Evolutionary conservation across 495 filamentous ascomycete species (phyloP), one percentile per base, ranked within the genome.

Genomic region (Penicillium lagena): DNA sequence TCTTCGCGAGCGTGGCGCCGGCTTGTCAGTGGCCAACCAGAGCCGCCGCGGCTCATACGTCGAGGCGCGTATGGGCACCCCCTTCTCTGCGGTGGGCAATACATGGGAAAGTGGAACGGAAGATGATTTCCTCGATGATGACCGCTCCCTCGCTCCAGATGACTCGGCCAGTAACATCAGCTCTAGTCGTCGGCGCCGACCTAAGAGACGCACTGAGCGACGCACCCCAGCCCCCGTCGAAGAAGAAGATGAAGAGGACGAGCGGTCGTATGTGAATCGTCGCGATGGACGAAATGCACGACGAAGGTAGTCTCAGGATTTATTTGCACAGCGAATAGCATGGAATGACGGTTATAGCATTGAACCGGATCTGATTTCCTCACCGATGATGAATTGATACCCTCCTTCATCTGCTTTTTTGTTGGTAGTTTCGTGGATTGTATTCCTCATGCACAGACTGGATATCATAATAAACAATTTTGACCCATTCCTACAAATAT

Each of bases 161-260:
- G 79, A 83, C 56, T 78, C 73, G 33, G 93, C 93, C 11, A 95
- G 89, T 62, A 95, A 96, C 52, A 87, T 96, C 42, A 85, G 81
- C 51, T 86, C 81, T 34, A 85, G 80, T 45, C 72, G 87, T 43
- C 72, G 80, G 28, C 74, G 87, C 40, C 68, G 86, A 55, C 83
- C 80, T 6, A 87, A 87, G 70, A 63, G 60, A 58, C 72, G 86
- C 43, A 77, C 75, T 42, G 87, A 90, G 66, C 72, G 88, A 55
- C 75, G 85, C 9, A 95, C 89, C 2, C 89, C 89, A 1, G 89
- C 88, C 12, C 79, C 81, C 0, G 88, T 94, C 8, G 87, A 89
- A 63, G 90, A 96, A 63, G 88, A 93, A 56, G 81, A 83, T 13
- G 84, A 87, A 57, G 78, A 77, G 33, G 68, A 66, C 15, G 63